Conservation (phyloP, 2,329 filamentous ascomycete genomes). For the Phyllosticta capitalensis region DNA sequence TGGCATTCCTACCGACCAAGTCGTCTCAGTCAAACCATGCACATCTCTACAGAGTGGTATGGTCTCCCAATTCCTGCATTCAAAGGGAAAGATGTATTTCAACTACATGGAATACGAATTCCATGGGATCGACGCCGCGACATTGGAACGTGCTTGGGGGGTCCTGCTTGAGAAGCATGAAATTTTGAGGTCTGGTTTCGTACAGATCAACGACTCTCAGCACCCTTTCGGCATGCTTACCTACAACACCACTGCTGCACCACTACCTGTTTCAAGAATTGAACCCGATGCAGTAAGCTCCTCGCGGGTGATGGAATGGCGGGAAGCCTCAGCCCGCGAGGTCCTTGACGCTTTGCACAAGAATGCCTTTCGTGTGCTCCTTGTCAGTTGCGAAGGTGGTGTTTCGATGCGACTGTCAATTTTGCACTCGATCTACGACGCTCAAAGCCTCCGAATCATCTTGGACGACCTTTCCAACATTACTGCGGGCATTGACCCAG, state of each 20-base stretch:
- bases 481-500: constrained; percentile 6
- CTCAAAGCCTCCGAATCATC: constrained; percentile 58
- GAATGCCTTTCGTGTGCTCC: constrained; percentile 54
- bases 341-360: constrained; percentile 39
- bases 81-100: constrained; percentile 60
- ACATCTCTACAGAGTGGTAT: constrained; percentile 74
- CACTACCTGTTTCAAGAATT: constrained; percentile 26
- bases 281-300: background rate
- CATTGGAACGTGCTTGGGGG: constrained; percentile 51
- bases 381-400: constrained; percentile 29
- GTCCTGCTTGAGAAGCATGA: constrained; percentile 46
- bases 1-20: constrained; percentile 20
- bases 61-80: constrained; percentile 62
- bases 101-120: constrained; percentile 58
- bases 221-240: constrained; percentile 68
- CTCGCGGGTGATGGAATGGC: constrained; percentile 17
- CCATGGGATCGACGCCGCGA: constrained; percentile 28
- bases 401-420: constrained; percentile 43
- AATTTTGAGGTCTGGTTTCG: constrained; percentile 70
- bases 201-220: constrained; percentile 48
- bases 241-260: constrained; percentile 31
- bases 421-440: constrained; percentile 83
- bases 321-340: constrained; percentile 15
- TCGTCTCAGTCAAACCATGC: constrained; percentile 62
- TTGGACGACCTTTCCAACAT: constrained; percentile 47